These are phyloP conservation scores for Agaricus bisporus DNA, from an alignment of 768 basidiomycete species.

Conservation along the genomic window DNA sequence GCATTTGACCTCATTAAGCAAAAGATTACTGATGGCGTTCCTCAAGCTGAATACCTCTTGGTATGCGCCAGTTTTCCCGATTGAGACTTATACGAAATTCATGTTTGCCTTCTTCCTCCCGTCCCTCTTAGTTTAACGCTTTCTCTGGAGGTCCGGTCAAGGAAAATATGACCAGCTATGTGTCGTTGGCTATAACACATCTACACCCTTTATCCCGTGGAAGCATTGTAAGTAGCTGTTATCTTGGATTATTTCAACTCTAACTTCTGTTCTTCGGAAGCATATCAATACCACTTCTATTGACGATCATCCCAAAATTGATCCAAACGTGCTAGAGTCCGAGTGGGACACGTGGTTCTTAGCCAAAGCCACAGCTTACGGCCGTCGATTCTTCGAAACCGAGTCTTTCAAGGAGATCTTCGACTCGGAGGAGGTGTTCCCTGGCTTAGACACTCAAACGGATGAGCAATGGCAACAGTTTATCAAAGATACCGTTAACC, in stretches of 20 bases:
- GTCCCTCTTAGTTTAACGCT: slow-evolving; percentile 22
- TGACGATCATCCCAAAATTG: slow-evolving; percentile 56
- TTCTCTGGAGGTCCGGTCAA: slow-evolving; percentile 23
- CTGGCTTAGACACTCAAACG: slow-evolving; percentile 19
- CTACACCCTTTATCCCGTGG: slow-evolving; percentile 44
- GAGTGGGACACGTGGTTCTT: slow-evolving; percentile 28
- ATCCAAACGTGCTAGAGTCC: slow-evolving; percentile 41
- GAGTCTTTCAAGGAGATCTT: slow-evolving; percentile 23
- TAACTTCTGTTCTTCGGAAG: slow-evolving; percentile 8
- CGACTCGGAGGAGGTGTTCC: slow-evolving; percentile 22
- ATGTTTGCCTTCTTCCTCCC: no score
- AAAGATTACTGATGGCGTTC: slow-evolving; percentile 20
- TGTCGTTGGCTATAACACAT: slow-evolving; percentile 28
- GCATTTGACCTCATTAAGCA: slow-evolving; percentile 22
- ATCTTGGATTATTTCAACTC: not conserved
- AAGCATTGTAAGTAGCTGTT: slow-evolving; percentile 20
- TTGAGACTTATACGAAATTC: no score
- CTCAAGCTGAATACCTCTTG: slow-evolving; percentile 24
- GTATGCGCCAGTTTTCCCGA: slow-evolving; percentile 13
- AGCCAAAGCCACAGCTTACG: slow-evolving; percentile 25
- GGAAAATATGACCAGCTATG: slow-evolving; percentile 24
- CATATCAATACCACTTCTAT: slow-evolving; percentile 50
- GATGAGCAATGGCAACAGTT: slow-evolving; percentile 21
- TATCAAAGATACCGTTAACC: slow-evolving; percentile 17
- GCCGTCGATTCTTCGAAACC: slow-evolving; percentile 24